Evolutionary conservation across 371 early-diverging fungal species (phyloP).

Genomic region (Syncephalastrum racemosum): DNA sequence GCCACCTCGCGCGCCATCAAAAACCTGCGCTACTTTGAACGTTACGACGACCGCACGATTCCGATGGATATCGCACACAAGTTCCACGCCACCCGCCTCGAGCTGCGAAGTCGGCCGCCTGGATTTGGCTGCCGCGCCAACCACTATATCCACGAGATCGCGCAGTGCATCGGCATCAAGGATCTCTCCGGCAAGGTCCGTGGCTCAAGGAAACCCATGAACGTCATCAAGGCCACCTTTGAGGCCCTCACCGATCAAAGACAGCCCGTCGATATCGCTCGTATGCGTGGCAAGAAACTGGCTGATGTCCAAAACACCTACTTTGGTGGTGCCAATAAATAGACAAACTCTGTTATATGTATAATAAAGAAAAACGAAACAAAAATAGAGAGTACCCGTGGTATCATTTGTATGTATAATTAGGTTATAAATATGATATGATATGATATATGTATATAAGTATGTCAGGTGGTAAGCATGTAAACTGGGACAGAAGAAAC

Average conservation of each 20-base stretch:
- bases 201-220: slow-evolving; percentile 95
- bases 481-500: too few species aligned
- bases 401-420: too few species aligned
- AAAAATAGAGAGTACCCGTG: too few species aligned
- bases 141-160: slow-evolving; percentile 94
- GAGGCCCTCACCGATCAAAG: slow-evolving; percentile 88
- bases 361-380: too few species aligned
- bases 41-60: slow-evolving; percentile 95
- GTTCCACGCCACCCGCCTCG: slow-evolving; percentile 85
- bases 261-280: slow-evolving; percentile 86
- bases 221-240: slow-evolving; percentile 96
- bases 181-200: slow-evolving; percentile 91
- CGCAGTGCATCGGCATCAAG: slow-evolving; percentile 89
- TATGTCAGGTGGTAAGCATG: too few species aligned
- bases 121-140: slow-evolving; percentile 94
- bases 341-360: too few species aligned
- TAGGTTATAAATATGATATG: too few species aligned
- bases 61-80: slow-evolving; percentile 86
- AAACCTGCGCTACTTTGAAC: slow-evolving; percentile 80
- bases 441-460: too few species aligned
- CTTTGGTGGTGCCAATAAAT: slow-evolving; percentile 56
- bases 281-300: slow-evolving; percentile 85
- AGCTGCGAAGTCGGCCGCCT: slow-evolving; percentile 87
- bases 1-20: slow-evolving; percentile 89
- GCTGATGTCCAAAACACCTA: slow-evolving; percentile 86